Percentiles rank a stretch among this genome's conserved stretches.
phyloP scores from a whole-genome alignment of 2,329 filamentous ascomycete species.

The Fusarium falciforme region DNA sequence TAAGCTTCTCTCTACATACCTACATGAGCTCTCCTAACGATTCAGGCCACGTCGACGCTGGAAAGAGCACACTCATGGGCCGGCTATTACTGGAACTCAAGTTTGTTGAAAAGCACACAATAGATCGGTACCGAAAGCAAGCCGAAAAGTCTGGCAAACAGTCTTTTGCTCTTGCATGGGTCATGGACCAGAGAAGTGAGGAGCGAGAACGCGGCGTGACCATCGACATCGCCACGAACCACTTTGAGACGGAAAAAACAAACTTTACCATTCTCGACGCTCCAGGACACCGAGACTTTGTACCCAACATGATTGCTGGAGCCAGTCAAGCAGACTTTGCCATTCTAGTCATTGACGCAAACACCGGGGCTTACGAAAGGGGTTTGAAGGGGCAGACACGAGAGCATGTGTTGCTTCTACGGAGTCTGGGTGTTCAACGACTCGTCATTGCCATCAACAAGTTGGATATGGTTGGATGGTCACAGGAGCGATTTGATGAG shows the following conservation, averaged over 20 bases:
- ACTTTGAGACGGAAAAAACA: conserved; percentile 89
- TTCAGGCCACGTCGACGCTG: conserved; percentile 92
- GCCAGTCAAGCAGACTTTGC: conserved; percentile 97
- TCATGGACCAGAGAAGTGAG: conserved; percentile 91
- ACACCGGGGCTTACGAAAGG: conserved; percentile 91
- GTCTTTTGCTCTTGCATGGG: conserved; percentile 97
- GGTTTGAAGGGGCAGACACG: conserved; percentile 93
- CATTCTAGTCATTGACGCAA: conserved; percentile 91
- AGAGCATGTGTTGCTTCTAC: conserved; percentile 89
- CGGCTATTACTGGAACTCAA: conserved; percentile 90
- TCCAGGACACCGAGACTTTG: conserved; percentile 93
- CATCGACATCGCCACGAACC: conserved; percentile 95
- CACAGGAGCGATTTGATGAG: conserved; percentile 82
- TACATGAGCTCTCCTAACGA: conserved; percentile 26
- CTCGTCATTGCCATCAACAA: conserved; percentile 96
- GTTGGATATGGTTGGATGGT: conserved; percentile 89
- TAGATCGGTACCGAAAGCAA: conserved; percentile 89
- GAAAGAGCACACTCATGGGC: conserved; percentile 98
- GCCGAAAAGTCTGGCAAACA: conserved; percentile 93
- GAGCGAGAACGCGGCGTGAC: conserved; percentile 92
- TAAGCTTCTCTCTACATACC: conserved; percentile 54
- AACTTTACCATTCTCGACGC: conserved; percentile 95
- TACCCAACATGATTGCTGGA: conserved; percentile 99
- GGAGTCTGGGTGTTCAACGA: conserved; percentile 89
- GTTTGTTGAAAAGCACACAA: conserved; percentile 85